Evolutionary conservation across 192 early-diverging fungal species (phyloP).

Genomic region (Linnemannia schmuckeri): DNA sequence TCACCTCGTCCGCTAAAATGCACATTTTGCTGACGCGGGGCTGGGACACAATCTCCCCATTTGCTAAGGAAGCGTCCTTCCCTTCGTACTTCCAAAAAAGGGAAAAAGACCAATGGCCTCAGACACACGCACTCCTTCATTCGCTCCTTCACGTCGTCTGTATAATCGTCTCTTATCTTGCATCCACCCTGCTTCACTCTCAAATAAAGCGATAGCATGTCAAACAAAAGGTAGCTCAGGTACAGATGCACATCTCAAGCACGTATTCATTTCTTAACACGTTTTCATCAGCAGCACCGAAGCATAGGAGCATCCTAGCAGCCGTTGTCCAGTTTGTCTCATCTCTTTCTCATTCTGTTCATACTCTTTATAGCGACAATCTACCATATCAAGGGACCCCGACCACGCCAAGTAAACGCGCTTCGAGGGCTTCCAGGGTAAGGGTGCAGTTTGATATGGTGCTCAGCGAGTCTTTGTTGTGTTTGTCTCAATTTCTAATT

Average conservation of each 20-base stretch:
- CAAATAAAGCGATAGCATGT: not conserved
- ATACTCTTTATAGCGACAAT: not conserved
- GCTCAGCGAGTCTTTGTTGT: conserved; percentile 13
- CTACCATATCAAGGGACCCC: not conserved
- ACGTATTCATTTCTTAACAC: not conserved
- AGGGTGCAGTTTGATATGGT: conserved; percentile 15
- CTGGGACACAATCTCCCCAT: too few relatives aligned
- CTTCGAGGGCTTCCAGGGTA: not conserved
- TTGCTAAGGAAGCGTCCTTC: too few relatives aligned
- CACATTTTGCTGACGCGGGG: too few relatives aligned
- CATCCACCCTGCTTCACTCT: not conserved
- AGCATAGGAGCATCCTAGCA: conserved; percentile 9
- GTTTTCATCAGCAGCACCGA: conserved; percentile 16
- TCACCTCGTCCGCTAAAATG: too few relatives aligned
- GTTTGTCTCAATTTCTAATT: conserved; percentile 2
- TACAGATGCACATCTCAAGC: conserved; percentile 11
- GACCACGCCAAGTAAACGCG: conserved; percentile 14
- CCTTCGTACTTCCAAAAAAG: too few relatives aligned
- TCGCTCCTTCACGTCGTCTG: too few relatives aligned
- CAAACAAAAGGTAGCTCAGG: conserved; percentile 21
- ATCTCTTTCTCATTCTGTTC: conserved; percentile 10
- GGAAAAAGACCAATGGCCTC: too few relatives aligned
- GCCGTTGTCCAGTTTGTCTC: not conserved
- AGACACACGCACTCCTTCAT: too few relatives aligned
- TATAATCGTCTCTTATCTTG: not conserved